A percentile compares a stretch with the other conserved stretches of the same genome.
Evolutionary conservation across 768 basidiomycete species (phyloP).

Genomic region (Phallus indusiatus): DNA sequence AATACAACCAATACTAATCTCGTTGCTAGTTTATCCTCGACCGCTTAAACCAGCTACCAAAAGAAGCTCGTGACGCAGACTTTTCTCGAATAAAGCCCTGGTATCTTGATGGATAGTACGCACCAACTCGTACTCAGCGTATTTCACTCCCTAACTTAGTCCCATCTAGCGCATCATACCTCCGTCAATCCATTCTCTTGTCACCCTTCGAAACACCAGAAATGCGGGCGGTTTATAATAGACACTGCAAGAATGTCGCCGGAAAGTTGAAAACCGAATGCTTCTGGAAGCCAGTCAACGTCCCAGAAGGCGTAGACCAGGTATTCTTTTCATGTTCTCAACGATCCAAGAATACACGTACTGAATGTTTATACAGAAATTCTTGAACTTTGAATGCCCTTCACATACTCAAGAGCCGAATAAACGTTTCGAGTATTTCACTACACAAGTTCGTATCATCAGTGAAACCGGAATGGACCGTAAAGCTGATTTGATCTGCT

Average conservation of each 20-base stretch:
- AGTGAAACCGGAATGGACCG: neutral
- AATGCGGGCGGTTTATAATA: conserved; percentile 68
- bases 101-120: conserved; percentile 93
- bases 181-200: conserved; percentile 85
- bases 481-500: neutral
- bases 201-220: conserved; percentile 89
- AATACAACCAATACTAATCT: neutral
- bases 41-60: conserved; percentile 80
- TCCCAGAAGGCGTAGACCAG: conserved; percentile 79
- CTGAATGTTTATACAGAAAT: conserved; percentile 37
- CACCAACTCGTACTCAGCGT: conserved; percentile 10
- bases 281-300: conserved; percentile 61
- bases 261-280: conserved; percentile 71
- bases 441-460: conserved; percentile 52
- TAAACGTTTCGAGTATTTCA: conserved; percentile 80
- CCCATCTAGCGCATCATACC: conserved; percentile 55
- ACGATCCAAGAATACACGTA: neutral
- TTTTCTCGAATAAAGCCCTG: conserved; percentile 97
- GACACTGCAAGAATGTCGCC: conserved; percentile 67
- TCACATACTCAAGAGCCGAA: conserved; percentile 75
- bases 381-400: conserved; percentile 62
- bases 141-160: conserved; percentile 4
- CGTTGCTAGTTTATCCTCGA: conserved; percentile 69
- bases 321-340: conserved; percentile 28
- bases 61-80: conserved; percentile 88